These are phyloP conservation scores for Sporisorium scitamineum DNA, from an alignment of 1,284 basidiomycete species.

Conservation along the genomic window DNA sequence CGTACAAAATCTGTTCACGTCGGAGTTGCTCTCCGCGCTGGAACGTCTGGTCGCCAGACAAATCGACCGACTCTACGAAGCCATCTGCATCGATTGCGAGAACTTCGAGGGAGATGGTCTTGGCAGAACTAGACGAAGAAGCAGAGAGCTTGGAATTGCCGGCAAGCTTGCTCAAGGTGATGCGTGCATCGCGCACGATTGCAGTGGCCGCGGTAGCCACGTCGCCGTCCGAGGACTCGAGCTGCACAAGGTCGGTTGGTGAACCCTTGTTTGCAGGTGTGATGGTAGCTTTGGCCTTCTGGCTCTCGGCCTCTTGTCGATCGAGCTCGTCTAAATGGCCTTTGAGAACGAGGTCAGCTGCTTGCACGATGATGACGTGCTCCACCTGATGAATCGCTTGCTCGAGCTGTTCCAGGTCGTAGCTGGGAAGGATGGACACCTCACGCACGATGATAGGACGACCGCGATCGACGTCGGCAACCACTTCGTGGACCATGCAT, in stretches of 20 bases:
- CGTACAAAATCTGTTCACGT: constrained; percentile 48
- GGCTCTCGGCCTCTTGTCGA: constrained; percentile 19
- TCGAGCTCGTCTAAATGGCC: constrained; percentile 39
- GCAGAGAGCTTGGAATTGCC: background rate
- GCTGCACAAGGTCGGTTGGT: constrained; percentile 13
- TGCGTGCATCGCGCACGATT: constrained; percentile 15
- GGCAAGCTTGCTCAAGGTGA: constrained; percentile 9
- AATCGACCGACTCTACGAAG: constrained; percentile 29
- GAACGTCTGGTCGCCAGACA: constrained; percentile 41
- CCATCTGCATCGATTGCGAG: constrained; percentile 47
- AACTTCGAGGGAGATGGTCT: constrained; percentile 45
- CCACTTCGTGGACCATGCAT: constrained; percentile 93
- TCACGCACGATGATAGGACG: constrained; percentile 85
- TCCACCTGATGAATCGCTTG: constrained; percentile 83
- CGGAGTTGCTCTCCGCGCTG: constrained; percentile 45
- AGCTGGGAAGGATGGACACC: constrained; percentile 79
- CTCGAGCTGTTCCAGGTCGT: constrained; percentile 81
- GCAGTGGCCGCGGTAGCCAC: constrained; percentile 12
- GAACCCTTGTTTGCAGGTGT: constrained; percentile 8
- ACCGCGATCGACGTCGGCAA: constrained; percentile 92
- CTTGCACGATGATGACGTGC: constrained; percentile 89
- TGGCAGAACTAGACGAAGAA: constrained; percentile 1
- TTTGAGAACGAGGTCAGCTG: constrained; percentile 48
- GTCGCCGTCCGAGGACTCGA: constrained; percentile 10
- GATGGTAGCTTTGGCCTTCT: constrained; percentile 1